phyloP scores from a whole-genome alignment of 306 rosid genomes.

The Cucumis melo region DNA sequence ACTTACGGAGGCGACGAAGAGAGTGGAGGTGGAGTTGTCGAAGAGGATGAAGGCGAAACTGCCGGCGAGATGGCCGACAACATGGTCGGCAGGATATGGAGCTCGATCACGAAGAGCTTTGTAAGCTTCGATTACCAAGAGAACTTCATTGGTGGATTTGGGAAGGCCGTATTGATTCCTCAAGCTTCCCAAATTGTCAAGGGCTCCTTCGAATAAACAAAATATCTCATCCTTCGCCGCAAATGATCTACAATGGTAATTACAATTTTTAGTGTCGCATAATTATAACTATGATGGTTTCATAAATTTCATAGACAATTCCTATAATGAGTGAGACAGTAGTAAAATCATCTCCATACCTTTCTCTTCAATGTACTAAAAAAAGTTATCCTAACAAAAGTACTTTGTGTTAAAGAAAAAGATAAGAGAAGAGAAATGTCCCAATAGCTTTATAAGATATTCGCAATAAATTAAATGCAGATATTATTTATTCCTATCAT shows the following conservation, averaged over 20 bases:
- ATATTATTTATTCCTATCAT: no score
- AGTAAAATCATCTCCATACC: no score
- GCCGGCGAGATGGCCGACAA: constrained; percentile 80
- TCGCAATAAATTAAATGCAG: no score
- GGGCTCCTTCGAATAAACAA: constrained; percentile 82
- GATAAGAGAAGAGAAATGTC: no score
- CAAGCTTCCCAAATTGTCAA: constrained; percentile 80
- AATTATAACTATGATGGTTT: no score
- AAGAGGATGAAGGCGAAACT: constrained; percentile 64
- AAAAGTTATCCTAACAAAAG: no score
- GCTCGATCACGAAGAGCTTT: constrained; percentile 92
- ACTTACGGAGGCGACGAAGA: constrained; percentile 81
- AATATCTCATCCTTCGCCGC: constrained; percentile 85
- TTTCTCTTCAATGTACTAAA: no score
- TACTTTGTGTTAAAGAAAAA: no score
- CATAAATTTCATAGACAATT: no score
- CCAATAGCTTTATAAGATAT: no score
- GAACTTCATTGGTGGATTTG: constrained; percentile 66
- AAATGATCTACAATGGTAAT: constrained; percentile 42
- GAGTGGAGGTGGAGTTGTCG: constrained; percentile 75
- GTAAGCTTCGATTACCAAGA: constrained; percentile 84
- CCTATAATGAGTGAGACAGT: no score
- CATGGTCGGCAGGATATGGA: constrained; percentile 78
- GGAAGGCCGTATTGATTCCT: constrained; percentile 75
- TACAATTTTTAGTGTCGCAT: no score